Evolutionary conservation across 2,329 filamentous ascomycete species (phyloP), one percentile per base, ranked within the genome.

Genomic region (Hypomyces perniciosus): DNA sequence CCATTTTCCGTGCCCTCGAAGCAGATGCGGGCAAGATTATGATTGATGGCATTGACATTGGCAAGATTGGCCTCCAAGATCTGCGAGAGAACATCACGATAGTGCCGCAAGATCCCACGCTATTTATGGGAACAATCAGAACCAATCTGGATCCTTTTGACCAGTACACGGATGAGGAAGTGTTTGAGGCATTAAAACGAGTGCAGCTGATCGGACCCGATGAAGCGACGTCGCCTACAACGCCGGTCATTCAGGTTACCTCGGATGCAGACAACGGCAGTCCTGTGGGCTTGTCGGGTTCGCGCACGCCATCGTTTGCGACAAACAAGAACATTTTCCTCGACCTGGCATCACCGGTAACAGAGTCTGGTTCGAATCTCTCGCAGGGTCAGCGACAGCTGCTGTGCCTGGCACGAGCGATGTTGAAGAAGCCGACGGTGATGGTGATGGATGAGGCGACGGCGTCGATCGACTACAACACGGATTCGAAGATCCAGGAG

Each of bases 401-500:
- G 8, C 76, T 99, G 50, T 99, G 93, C 65, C 82, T 99, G 8
- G 93, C 92, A 0, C 85, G 93, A 50, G 93, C 93, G 0, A 82
- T 99, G 59, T 85, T 99, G 56, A 96, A 95, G 71, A 81, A 83
- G 33, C 91, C 93, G 0, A 91, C 88, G 57, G 90, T 99, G 2
- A 76, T 99, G n/a, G 86, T 99, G 64, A 97, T 99, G 93, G 93
- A 99, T 68, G 93, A 99, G 74, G 93, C 93, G 1, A 99, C 93
- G 0, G 93, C 93, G 0, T 95, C 89, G 0, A 97, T 99, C 63
- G 93, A 99, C 71, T 97, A 97, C 69, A 86, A 85, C 5, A 99
- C 93, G 2, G 93, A 99, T 63, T 79, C 85, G 45, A 96, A 96
- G 73, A 97, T 99, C 59, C 93, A 99, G 70, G 90, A 89, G 61